Conservation (phyloP, 768 basidiomycete genomes). For the Panus rudis region DNA sequence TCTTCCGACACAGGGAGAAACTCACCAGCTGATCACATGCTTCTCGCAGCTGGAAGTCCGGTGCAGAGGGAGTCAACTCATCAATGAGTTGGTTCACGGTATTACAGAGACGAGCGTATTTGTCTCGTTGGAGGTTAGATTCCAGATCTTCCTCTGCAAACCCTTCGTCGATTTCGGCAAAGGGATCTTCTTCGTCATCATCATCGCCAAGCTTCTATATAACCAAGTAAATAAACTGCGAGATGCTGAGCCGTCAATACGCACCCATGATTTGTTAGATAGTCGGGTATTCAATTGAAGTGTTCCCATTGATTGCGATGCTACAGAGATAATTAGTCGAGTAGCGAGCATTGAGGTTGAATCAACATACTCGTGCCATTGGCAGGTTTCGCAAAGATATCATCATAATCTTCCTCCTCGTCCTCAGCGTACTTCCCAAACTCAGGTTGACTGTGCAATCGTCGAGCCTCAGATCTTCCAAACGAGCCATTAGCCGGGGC, state of each 20-base stretch:
- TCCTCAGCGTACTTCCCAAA: slow-evolving; percentile 84
- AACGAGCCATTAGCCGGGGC: slow-evolving; percentile 43
- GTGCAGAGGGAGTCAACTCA: slow-evolving; percentile 71
- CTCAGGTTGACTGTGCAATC: slow-evolving; percentile 49
- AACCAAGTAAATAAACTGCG: slow-evolving; percentile 2
- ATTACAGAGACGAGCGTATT: slow-evolving; percentile 80
- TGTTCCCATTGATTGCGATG: slow-evolving; percentile 60
- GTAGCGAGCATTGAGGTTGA: slow-evolving; percentile 3
- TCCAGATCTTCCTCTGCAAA: slow-evolving; percentile 90
- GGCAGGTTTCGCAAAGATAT: slow-evolving; percentile 75
- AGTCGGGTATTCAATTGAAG: slow-evolving; percentile 80
- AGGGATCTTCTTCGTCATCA: slow-evolving; percentile 92
- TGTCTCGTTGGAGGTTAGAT: slow-evolving; percentile 88
- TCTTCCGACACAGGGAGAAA: slow-evolving; percentile 6
- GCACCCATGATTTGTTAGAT: slow-evolving; percentile 87
- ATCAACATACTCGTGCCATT: slow-evolving; percentile 54
- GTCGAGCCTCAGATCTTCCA: slow-evolving; percentile 57
- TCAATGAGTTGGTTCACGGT: slow-evolving; percentile 83
- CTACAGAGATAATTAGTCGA: slow-evolving; percentile 20
- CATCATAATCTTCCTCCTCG: slow-evolving; percentile 91
- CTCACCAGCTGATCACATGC: slow-evolving; percentile 84
- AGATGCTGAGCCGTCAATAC: slow-evolving; percentile 9
- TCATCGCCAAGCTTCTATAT: slow-evolving; percentile 64
- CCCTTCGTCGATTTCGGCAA: slow-evolving; percentile 94
- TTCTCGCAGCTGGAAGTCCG: slow-evolving; percentile 76